Evolutionary conservation across 2,329 filamentous ascomycete species (phyloP).

Genomic region (Hypomyces perniciosus): DNA sequence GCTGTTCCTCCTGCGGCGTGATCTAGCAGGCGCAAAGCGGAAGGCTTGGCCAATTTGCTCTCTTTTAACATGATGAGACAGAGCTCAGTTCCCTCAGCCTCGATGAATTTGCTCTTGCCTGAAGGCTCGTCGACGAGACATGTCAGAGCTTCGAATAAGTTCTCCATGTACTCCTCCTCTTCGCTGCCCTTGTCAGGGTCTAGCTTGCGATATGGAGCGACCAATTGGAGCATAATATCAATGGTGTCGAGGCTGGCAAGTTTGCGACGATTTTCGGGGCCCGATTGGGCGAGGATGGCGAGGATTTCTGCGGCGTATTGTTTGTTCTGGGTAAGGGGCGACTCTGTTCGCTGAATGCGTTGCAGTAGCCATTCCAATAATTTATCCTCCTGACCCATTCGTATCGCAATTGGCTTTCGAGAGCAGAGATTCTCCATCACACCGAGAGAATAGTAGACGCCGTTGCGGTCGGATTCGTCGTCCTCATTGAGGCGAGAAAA

Average conservation of each 20-base stretch:
- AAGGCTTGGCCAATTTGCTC: conserved; percentile 72
- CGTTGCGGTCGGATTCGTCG: conserved; percentile 66
- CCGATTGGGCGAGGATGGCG: conserved; percentile 79
- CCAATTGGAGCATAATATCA: conserved; percentile 73
- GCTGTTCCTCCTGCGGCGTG: conserved; percentile 57
- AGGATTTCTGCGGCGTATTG: conserved; percentile 91
- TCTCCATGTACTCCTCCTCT: conserved; percentile 93
- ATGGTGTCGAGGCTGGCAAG: conserved; percentile 64
- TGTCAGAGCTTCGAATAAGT: conserved; percentile 81
- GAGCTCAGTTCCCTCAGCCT: conserved; percentile 87
- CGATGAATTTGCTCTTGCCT: conserved; percentile 76
- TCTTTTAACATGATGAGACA: conserved; percentile 88
- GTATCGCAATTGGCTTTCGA: conserved; percentile 60
- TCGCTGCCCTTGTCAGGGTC: conserved; percentile 81
- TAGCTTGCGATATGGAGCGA: conserved; percentile 76
- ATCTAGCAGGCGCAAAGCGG: conserved; percentile 76
- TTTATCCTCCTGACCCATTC: conserved; percentile 61
- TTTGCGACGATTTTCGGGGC: conserved; percentile 55
- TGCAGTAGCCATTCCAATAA: conserved; percentile 72
- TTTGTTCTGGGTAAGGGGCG: conserved; percentile 75
- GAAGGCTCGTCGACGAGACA: conserved; percentile 68
- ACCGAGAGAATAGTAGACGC: conserved; percentile 78
- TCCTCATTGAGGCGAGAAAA: conserved; percentile 73
- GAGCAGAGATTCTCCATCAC: conserved; percentile 85
- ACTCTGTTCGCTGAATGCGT: conserved; percentile 65